These are phyloP conservation scores for Fusarium avenaceum DNA, from an alignment of 2,329 filamentous ascomycete species.

Conservation along the genomic window DNA sequence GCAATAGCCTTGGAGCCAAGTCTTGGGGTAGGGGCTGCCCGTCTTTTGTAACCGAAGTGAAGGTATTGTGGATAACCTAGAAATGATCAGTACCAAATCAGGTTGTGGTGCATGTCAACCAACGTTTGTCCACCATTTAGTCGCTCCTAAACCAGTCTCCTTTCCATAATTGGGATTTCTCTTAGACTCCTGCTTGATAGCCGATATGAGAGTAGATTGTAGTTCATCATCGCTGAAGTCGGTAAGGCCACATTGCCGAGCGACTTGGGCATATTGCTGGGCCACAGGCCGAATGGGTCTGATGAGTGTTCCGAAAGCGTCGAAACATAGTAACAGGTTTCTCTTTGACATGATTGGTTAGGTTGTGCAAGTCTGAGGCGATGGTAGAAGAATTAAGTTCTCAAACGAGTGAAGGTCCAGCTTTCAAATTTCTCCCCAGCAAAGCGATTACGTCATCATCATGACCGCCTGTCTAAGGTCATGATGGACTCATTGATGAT, in stretches of 20 bases:
- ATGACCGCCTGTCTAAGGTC: no score
- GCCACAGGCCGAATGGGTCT: constrained; percentile 29
- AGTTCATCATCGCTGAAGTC: constrained; percentile 34
- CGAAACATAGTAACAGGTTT: constrained; percentile 40
- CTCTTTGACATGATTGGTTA: constrained; percentile 50
- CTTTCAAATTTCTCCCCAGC: not conserved
- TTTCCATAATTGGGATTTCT: constrained; percentile 42
- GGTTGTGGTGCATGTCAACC: not conserved
- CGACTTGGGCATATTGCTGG: constrained; percentile 38
- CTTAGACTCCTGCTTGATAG: constrained; percentile 33
- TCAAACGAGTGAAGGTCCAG: not conserved
- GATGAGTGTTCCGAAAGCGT: constrained; percentile 39
- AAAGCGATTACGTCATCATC: constrained; percentile 22
- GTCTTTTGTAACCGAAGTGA: constrained; percentile 22
- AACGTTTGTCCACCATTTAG: constrained; percentile 43
- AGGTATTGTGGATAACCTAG: constrained; percentile 40
- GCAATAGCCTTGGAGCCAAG: constrained; percentile 26
- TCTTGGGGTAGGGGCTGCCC: constrained; percentile 20
- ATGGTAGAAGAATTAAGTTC: not conserved
- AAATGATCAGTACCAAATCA: not conserved
- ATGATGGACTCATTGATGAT: no score
- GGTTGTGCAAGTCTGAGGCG: no score
- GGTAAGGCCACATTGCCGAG: constrained; percentile 35
- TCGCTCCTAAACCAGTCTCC: constrained; percentile 35
- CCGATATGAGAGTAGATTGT: constrained; percentile 24